These are phyloP conservation scores for Cryphonectria naterciae DNA, from an alignment of 2,329 filamentous ascomycete species.

Conservation along the genomic window DNA sequence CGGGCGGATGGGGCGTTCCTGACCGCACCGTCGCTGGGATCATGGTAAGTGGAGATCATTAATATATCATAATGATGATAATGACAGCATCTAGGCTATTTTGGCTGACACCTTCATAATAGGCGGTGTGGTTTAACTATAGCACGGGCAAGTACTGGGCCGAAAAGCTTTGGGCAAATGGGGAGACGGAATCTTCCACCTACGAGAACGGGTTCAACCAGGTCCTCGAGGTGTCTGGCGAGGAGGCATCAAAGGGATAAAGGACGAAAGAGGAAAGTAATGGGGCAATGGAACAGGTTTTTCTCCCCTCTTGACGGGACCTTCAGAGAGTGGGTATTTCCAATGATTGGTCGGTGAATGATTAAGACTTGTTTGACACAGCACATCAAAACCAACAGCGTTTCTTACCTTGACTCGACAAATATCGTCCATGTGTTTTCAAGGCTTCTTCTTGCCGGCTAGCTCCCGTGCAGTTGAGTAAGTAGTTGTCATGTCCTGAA, in stretches of 20 bases:
- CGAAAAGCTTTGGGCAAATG: no score
- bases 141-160: not conserved
- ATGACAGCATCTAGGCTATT: no score
- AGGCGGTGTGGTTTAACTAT: not conserved
- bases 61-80: not conserved
- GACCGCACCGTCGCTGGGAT: no score
- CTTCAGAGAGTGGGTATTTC: not conserved
- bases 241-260: not conserved
- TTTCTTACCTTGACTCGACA: no score
- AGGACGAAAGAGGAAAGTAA: not conserved
- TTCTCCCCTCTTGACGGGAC: not conserved
- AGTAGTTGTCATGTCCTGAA: no score
- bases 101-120: not conserved
- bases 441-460: no score
- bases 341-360: not conserved
- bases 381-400: no score
- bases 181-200: not conserved
- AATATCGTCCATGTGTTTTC: no score
- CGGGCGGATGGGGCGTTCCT: no score
- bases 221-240: not conserved
- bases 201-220: not conserved
- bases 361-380: not conserved
- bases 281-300: not conserved
- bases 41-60: no score
- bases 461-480: no score